Evolutionary conservation across 2,329 filamentous ascomycete species (phyloP), one percentile per base, ranked within the genome.

Genomic region (Trichoderma sp.): DNA sequence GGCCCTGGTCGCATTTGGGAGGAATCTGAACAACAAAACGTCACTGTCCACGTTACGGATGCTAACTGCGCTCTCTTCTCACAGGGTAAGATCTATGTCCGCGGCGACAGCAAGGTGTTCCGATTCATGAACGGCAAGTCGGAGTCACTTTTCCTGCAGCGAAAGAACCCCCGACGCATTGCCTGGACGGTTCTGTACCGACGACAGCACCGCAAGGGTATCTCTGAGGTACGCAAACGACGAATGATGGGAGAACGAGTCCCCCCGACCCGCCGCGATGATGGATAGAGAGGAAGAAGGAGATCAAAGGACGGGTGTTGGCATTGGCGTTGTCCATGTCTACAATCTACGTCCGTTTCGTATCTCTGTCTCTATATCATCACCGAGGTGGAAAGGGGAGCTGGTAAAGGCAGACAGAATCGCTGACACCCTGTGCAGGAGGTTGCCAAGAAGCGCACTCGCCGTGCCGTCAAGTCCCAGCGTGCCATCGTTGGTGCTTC

Each of bases 61-160:
- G 42, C 60, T 68, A 59, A 66, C 60, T 37, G 9, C 56, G 29
- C n/a, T 48, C 60, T 42, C 22, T 70, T 60, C 61, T 72, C 68
- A 80, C 82, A 98, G 95, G 95, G 95, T 88, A 98, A 98, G 89
- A 92, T 99, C 87, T 99, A 94, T 88, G 87, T 99, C 89, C 93
- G 95, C 85, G 94, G 94, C 82, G 95, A 99, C 89, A 97, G 92
- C 93, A 99, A 98, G 89, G 90, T 98, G 89, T 99, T 99, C 92
- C 94, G 95, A 82, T 99, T 99, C 92, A 93, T 97, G 86, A 97
- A 97, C 86, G 93, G 95, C 88, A 99, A 99, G 88, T 94, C 93
- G 85, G 95, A 99, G 87, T 97, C 93, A 76, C 92, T 99, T 76
- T 99, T 99, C 90, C 92, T 98, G 78, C 95, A 99, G 90, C 94